Evolutionary conservation across 2,329 filamentous ascomycete species (phyloP).

Genomic region (Paraphaeosphaeria sporulosa): DNA sequence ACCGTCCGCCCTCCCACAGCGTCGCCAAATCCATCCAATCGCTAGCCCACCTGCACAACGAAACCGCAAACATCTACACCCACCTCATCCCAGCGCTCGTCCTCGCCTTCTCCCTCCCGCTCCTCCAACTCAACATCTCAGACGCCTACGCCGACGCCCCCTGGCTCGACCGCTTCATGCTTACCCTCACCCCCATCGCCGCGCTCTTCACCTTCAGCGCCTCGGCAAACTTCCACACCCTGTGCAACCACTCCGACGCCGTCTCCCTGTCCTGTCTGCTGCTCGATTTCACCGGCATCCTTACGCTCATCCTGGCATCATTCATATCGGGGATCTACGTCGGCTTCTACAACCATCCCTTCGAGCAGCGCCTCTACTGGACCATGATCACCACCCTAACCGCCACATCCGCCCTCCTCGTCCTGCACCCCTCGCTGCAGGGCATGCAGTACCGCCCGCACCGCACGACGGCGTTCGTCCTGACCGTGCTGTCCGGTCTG

Average conservation of each 20-base stretch:
- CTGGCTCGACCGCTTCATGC: conserved; percentile 36
- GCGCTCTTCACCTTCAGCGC: conserved; percentile 51
- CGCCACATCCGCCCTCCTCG: conserved; percentile 37
- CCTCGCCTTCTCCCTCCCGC: conserved; percentile 27
- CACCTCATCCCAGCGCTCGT: conserved; percentile 61
- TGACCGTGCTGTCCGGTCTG: conserved; percentile 29
- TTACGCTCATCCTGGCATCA: conserved; percentile 84
- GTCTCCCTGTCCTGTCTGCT: conserved; percentile 86
- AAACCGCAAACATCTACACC: conserved; percentile 73
- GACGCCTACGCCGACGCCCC: conserved; percentile 30
- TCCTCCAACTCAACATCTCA: conserved; percentile 31
- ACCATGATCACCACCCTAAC: conserved; percentile 45
- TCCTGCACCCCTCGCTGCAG: conserved; percentile 46
- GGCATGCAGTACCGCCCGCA: conserved; percentile 31
- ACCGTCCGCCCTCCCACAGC: conserved; percentile 68
- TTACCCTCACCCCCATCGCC: conserved; percentile 42
- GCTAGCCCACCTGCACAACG: conserved; percentile 69
- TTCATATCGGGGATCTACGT: conserved; percentile 79
- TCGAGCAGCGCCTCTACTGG: conserved; percentile 51
- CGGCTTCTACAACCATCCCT: conserved; percentile 53
- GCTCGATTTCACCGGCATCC: conserved; percentile 91
- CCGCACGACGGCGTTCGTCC: conserved; percentile 29
- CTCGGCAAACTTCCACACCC: conserved; percentile 75
- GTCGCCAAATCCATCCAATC: conserved; percentile 64
- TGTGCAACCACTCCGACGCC: conserved; percentile 80